These are phyloP conservation scores for Trichoderma gracile DNA, from an alignment of 2,329 filamentous ascomycete species.

Conservation along the genomic window DNA sequence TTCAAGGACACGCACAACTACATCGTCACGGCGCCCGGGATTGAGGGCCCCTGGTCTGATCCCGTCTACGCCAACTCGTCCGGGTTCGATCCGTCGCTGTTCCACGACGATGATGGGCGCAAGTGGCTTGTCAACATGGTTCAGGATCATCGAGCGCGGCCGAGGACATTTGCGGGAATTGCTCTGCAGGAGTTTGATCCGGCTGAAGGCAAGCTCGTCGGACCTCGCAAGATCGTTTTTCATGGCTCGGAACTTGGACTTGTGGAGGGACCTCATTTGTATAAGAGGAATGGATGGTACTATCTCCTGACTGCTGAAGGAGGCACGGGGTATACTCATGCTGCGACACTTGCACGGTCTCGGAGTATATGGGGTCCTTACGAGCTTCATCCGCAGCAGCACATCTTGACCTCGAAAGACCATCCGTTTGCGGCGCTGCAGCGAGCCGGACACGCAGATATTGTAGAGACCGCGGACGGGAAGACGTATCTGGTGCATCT, in stretches of 20 bases:
- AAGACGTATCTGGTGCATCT: conserved; percentile 57
- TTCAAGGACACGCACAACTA: conserved; percentile 67
- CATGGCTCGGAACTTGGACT: conserved; percentile 55
- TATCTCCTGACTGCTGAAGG: conserved; percentile 62
- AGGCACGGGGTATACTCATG: conserved; percentile 62
- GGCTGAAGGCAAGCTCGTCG: conserved; percentile 50
- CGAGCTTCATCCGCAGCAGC: conserved; percentile 58
- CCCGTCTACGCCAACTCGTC: conserved; percentile 61
- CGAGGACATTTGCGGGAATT: conserved; percentile 56
- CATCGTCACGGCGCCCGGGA: conserved; percentile 55
- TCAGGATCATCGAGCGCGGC: conserved; percentile 54
- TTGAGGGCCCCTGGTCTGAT: conserved; percentile 63
- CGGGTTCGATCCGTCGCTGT: conserved; percentile 63
- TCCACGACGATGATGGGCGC: conserved; percentile 57
- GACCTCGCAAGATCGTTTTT: conserved; percentile 57
- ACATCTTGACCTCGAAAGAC: conserved; percentile 57
- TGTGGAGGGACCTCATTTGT: conserved; percentile 60
- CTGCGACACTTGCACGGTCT: conserved; percentile 58
- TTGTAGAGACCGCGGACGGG: conserved; percentile 56
- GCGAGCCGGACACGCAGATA: conserved; percentile 54
- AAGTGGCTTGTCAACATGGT: conserved; percentile 62
- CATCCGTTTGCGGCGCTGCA: conserved; percentile 51
- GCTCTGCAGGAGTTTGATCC: conserved; percentile 59
- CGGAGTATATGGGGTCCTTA: conserved; percentile 61
- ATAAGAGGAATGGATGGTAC: conserved; percentile 59